These are phyloP conservation scores for Russula dissimulans DNA, from an alignment of 768 basidiomycete species.

Conservation along the genomic window DNA sequence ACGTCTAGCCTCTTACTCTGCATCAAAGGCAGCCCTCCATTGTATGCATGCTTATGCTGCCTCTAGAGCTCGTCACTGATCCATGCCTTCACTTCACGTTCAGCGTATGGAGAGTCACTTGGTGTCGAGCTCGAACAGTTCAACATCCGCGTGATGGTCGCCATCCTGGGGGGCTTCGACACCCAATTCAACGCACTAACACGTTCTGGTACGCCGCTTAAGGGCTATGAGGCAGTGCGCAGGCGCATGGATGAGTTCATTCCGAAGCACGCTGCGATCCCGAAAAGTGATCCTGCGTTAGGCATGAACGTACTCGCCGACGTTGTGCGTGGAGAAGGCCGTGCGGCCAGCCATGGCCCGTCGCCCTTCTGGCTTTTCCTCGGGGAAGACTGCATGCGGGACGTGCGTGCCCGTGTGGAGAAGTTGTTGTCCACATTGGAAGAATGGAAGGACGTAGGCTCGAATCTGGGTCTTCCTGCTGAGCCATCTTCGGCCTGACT, in stretches of 20 bases:
- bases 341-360: neutral
- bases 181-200: conserved; percentile 12
- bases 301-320: conserved; percentile 24
- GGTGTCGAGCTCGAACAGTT: conserved; percentile 24
- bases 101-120: conserved; percentile 24
- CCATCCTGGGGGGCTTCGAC: conserved; percentile 23
- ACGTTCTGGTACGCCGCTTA: neutral
- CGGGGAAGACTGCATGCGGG: conserved; percentile 23
- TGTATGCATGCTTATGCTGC: neutral
- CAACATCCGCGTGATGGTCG: conserved; percentile 24
- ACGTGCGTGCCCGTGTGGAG: conserved; percentile 12
- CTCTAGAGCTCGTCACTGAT: neutral
- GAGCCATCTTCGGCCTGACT: neutral
- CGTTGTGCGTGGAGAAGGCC: conserved; percentile 20
- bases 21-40: conserved; percentile 25
- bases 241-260: neutral
- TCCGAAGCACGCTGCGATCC: neutral
- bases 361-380: conserved; percentile 23
- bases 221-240: conserved; percentile 20
- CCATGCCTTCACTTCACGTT: neutral
- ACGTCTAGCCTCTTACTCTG: conserved; percentile 18
- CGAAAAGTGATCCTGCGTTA: conserved; percentile 23
- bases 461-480: neutral
- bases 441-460: conserved; percentile 6
- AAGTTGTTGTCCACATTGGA: neutral